phyloP scores from a whole-genome alignment of 768 basidiomycete species.

The Calvatia gigantea region DNA sequence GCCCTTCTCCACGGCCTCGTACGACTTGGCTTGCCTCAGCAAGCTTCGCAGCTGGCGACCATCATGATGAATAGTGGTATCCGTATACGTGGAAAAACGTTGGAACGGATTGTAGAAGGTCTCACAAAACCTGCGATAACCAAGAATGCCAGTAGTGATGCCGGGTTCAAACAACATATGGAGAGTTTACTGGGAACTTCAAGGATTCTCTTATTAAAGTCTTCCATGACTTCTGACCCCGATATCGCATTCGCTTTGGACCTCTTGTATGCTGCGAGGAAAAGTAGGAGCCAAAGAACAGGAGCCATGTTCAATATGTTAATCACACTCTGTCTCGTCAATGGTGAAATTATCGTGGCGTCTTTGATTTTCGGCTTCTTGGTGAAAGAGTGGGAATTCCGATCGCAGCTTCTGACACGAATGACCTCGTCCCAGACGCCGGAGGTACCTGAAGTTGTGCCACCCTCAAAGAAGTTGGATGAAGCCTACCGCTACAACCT shows the following conservation, averaged over 20 bases:
- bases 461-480: conserved; percentile 16
- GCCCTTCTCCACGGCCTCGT: conserved; percentile 62
- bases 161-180: conserved; percentile 18
- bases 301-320: conserved; percentile 59
- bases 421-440: not conserved
- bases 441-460: not conserved
- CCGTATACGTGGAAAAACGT: conserved; percentile 42
- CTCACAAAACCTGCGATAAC: conserved; percentile 19
- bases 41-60: conserved; percentile 47
- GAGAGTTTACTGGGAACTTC: conserved; percentile 7
- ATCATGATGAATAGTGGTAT: conserved; percentile 54
- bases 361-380: conserved; percentile 65
- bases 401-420: not conserved
- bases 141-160: conserved; percentile 14
- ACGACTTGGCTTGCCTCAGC: conserved; percentile 42
- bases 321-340: conserved; percentile 62
- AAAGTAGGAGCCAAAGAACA: conserved; percentile 51
- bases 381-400: conserved; percentile 57
- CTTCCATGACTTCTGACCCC: conserved; percentile 32
- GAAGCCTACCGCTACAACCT: conserved; percentile 1
- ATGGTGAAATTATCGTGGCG: conserved; percentile 78
- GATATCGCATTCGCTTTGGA: conserved; percentile 48
- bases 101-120: conserved; percentile 40
- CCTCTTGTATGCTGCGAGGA: conserved; percentile 51
- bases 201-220: conserved; percentile 26